A percentile compares a stretch with the other conserved stretches of the same genome.
Evolutionary conservation across 768 basidiomycete genomes (phyloP).

Genomic region (Mycena metata): DNA sequence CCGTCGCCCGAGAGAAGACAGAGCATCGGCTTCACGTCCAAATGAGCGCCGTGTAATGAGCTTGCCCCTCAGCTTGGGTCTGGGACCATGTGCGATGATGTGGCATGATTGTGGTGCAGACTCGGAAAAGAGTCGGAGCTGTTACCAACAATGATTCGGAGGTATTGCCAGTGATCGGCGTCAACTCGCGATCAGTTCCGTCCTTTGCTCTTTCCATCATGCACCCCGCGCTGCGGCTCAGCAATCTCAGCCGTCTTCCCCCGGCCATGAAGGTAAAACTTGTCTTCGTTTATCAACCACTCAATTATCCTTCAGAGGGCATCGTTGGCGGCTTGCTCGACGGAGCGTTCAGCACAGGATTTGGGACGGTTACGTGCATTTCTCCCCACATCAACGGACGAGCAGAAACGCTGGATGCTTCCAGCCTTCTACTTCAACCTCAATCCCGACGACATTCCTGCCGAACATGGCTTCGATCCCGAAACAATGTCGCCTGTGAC

Average conservation of each 20-base stretch:
- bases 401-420: neutral
- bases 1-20: no score
- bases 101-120: no score
- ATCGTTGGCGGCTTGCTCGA: neutral
- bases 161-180: no score
- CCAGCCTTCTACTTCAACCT: neutral
- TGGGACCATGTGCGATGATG: no score
- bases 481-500: neutral
- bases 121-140: no score
- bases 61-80: no score
- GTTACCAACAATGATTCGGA: no score
- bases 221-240: neutral
- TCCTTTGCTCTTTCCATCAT: neutral
- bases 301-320: neutral
- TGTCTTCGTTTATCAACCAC: no score
- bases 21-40: no score
- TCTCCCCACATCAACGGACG: neutral
- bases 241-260: neutral
- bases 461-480: neutral
- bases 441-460: neutral
- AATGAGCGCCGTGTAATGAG: no score
- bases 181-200: no score
- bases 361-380: neutral
- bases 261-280: neutral
- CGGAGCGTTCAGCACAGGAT: neutral